Conservation (phyloP, 495 filamentous ascomycete genomes). For the Massariosphaeria phaeospora region DNA sequence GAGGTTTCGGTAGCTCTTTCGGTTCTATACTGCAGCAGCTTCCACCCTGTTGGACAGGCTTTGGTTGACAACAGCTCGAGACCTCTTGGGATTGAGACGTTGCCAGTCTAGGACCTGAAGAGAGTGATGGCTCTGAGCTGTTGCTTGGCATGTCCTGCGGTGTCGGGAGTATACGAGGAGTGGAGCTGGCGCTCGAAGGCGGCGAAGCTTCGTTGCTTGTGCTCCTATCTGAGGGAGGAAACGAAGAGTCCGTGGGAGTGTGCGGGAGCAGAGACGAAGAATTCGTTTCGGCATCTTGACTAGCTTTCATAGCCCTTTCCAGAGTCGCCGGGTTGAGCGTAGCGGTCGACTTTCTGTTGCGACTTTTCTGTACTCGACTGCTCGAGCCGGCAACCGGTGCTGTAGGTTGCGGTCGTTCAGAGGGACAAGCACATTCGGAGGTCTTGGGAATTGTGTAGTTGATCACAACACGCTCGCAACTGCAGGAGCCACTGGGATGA, state of each 20-base stretch:
- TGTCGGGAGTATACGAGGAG: constrained; percentile 21
- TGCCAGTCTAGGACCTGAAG: constrained; percentile 1
- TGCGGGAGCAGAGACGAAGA: constrained; percentile 10
- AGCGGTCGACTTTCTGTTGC: constrained; percentile 17
- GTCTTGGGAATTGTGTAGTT: constrained; percentile 37
- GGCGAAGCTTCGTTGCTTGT: constrained; percentile 27
- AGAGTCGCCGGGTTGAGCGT: constrained; percentile 7
- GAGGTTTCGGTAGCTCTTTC: constrained; percentile 5
- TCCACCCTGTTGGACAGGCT: constrained; percentile 11
- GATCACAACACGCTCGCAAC: constrained; percentile 51
- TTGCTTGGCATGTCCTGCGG: constrained; percentile 13
- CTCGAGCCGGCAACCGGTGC: background rate
- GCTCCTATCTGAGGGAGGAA: constrained; percentile 19
- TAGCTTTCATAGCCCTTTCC: constrained; percentile 28
- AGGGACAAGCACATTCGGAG: constrained; percentile 26
- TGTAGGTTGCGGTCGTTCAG: constrained; percentile 3
- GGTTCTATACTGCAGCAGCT: constrained; percentile 19
- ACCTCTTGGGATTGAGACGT: constrained; percentile 7
- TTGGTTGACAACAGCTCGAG: constrained; percentile 27
- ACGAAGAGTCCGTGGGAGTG: constrained; percentile 17
- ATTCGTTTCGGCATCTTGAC: constrained; percentile 12
- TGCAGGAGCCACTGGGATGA: constrained; percentile 60
- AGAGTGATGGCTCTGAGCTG: background rate
- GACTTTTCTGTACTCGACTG: constrained; percentile 23
- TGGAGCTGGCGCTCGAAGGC: constrained; percentile 30